A percentile compares a stretch with the other conserved stretches of the same genome.
Evolutionary conservation across 441 rosid species (phyloP).

Genomic region (Sinapis alba): DNA sequence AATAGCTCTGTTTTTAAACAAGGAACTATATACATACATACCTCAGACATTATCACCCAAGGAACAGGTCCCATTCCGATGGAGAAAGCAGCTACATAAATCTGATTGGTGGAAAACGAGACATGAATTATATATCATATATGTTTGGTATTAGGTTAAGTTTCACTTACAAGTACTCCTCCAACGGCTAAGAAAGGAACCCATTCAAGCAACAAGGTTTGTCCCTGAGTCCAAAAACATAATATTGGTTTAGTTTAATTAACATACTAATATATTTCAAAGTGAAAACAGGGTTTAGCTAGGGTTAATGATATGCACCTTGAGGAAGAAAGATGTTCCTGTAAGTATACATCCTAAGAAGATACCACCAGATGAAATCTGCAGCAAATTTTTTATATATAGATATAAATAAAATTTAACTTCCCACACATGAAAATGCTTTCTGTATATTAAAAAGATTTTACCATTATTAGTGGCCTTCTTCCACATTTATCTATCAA

Average conservation of each 20-base stretch:
- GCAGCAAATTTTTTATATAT: constrained; percentile 5
- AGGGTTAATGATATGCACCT: constrained; percentile 44
- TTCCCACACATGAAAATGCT: neutral
- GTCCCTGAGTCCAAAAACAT: constrained; percentile 47
- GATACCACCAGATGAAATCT: constrained; percentile 79
- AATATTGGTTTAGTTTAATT: neutral
- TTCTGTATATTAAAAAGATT: neutral
- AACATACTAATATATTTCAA: neutral
- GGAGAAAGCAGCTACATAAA: constrained; percentile 68
- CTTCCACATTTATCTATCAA: constrained; percentile 84
- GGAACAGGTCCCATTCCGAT: constrained; percentile 96
- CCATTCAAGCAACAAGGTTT: constrained; percentile 55
- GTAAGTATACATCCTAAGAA: constrained; percentile 73
- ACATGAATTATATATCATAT: neutral
- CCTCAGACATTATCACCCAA: constrained; percentile 99
- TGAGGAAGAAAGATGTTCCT: constrained; percentile 75
- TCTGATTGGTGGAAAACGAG: constrained; percentile 40
- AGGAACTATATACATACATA: constrained; percentile 46
- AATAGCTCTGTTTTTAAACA: neutral
- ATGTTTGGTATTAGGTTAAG: constrained; percentile 11
- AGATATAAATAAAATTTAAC: neutral
- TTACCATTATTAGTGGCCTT: constrained; percentile 87
- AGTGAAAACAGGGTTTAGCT: neutral
- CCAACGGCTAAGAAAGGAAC: constrained; percentile 69
- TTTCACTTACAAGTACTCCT: constrained; percentile 68